Evolutionary conservation across 139 green algal genomes (phyloP).

Genomic region (Asterochloris erici): DNA sequence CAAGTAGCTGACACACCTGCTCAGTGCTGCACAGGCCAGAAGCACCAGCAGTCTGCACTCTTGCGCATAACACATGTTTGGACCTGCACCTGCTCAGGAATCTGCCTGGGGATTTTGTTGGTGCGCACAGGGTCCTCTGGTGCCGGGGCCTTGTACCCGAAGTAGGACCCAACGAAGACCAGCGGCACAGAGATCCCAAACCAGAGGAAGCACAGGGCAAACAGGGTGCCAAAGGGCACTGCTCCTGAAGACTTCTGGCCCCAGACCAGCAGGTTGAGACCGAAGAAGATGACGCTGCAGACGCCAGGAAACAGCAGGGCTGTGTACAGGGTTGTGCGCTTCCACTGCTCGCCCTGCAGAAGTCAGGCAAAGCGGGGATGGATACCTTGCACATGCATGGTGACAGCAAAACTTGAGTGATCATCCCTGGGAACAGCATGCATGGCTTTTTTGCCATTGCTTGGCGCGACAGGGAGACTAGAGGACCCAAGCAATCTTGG

Average conservation of each 20-base stretch:
- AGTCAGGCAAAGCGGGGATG: background rate
- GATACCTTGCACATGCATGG: background rate
- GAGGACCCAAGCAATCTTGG: too few relatives aligned
- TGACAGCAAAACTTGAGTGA: background rate
- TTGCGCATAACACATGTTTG: background rate
- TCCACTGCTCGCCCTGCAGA: constrained; percentile 74
- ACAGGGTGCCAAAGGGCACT: constrained; percentile 94
- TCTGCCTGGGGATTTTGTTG: constrained; percentile 98
- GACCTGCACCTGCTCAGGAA: constrained; percentile 76
- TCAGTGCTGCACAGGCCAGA: too few relatives aligned
- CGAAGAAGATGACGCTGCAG: constrained; percentile 90
- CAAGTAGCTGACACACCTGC: too few relatives aligned
- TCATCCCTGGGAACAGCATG: background rate
- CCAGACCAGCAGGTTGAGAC: constrained; percentile 94
- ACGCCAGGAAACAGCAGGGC: constrained; percentile 90
- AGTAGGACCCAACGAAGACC: constrained; percentile 93
- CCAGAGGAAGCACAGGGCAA: constrained; percentile 96
- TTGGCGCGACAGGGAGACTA: too few relatives aligned
- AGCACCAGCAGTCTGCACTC: too few relatives aligned
- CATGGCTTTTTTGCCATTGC: background rate
- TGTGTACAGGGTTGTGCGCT: constrained; percentile 87
- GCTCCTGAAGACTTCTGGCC: constrained; percentile 87
- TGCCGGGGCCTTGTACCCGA: constrained; percentile 90
- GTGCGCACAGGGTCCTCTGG: constrained; percentile 91
- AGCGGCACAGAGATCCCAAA: constrained; percentile 96